Percentiles rank a stretch among this genome's conserved stretches.
phyloP scores from a whole-genome alignment of 352 stramenopile genomes.

The Phytophthora tentaculata region DNA sequence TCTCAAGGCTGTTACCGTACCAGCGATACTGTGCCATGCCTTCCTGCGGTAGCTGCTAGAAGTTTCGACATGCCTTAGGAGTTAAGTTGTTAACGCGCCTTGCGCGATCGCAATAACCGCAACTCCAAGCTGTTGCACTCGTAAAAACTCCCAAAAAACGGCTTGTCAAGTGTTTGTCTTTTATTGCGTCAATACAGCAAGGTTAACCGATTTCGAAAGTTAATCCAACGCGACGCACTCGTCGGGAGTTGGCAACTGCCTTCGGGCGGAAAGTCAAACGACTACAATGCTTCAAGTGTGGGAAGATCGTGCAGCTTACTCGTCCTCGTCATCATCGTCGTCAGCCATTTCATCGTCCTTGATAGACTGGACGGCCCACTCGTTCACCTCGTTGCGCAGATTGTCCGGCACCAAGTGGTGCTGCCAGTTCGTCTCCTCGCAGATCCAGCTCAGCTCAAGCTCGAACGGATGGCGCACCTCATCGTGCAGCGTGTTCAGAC shows the following conservation, averaged over 20 bases:
- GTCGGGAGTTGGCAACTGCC: background rate
- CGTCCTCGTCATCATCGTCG: conserved; percentile 85
- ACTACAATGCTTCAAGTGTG: conserved; percentile 13
- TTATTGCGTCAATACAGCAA: conserved; percentile 37
- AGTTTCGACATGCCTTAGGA: conserved; percentile 15
- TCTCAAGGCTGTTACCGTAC: conserved; percentile 1
- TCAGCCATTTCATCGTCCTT: conserved; percentile 90
- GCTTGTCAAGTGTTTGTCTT: conserved; percentile 30
- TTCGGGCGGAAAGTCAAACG: conserved; percentile 1
- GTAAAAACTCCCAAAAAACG: background rate
- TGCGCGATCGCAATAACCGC: too few species aligned
- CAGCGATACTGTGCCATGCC: too few species aligned
- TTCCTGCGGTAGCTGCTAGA: background rate
- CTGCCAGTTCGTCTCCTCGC: conserved; percentile 95
- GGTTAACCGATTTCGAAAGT: conserved; percentile 18
- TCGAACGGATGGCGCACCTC: conserved; percentile 98
- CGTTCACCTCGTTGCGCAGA: conserved; percentile 85
- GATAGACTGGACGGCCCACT: conserved; percentile 86
- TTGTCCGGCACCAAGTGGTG: conserved; percentile 94
- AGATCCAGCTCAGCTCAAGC: conserved; percentile 98
- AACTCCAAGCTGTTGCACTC: too few species aligned
- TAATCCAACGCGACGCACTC: conserved; percentile 1
- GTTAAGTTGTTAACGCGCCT: conserved; percentile 1
- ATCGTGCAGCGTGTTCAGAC: conserved; percentile 96
- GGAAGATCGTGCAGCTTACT: conserved; percentile 34